Evolutionary conservation across 2,329 filamentous ascomycete species (phyloP).

Genomic region (Dryadomyces quercivorus): DNA sequence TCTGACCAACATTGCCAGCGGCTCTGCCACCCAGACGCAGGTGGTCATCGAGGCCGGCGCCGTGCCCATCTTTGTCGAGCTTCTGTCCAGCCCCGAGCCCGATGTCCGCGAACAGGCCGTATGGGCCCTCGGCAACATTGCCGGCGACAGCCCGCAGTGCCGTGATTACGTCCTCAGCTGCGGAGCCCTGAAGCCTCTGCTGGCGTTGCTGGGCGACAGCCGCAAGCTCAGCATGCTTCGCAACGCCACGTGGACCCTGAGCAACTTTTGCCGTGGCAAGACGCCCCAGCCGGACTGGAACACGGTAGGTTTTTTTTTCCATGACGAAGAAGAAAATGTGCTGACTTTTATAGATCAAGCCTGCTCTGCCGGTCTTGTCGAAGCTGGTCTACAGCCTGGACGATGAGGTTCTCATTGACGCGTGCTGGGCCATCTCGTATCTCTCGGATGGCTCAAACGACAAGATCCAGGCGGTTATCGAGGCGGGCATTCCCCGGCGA

Average conservation of each 20-base stretch:
- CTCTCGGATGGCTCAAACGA: conserved; percentile 96
- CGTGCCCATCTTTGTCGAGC: conserved; percentile 95
- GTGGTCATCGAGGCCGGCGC: conserved; percentile 97
- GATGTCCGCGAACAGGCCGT: conserved; percentile 97
- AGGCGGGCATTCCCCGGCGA: conserved; percentile 91
- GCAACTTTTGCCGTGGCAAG: conserved; percentile 99
- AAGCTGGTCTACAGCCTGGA: conserved; percentile 98
- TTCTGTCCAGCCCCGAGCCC: conserved; percentile 88
- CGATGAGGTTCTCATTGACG: conserved; percentile 95
- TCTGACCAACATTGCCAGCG: conserved; percentile 96
- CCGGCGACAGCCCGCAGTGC: conserved; percentile 94
- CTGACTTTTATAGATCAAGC: conserved; percentile 56
- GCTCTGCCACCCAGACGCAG: conserved; percentile 93
- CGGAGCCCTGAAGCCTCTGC: conserved; percentile 80
- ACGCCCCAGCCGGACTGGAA: conserved; percentile 97
- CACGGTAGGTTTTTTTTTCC: conserved; percentile 80
- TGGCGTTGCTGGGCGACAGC: conserved; percentile 86
- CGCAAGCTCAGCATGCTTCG: conserved; percentile 98
- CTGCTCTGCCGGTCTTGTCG: conserved; percentile 84
- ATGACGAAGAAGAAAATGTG: no score
- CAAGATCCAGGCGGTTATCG: conserved; percentile 98
- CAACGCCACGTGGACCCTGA: conserved; percentile 97
- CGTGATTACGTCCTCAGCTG: conserved; percentile 90
- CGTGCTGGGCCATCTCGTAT: conserved; percentile 99
- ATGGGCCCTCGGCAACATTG: conserved; percentile 97